Conservation (phyloP, 2,329 filamentous ascomycete species). For the Epichloe festucae region DNA sequence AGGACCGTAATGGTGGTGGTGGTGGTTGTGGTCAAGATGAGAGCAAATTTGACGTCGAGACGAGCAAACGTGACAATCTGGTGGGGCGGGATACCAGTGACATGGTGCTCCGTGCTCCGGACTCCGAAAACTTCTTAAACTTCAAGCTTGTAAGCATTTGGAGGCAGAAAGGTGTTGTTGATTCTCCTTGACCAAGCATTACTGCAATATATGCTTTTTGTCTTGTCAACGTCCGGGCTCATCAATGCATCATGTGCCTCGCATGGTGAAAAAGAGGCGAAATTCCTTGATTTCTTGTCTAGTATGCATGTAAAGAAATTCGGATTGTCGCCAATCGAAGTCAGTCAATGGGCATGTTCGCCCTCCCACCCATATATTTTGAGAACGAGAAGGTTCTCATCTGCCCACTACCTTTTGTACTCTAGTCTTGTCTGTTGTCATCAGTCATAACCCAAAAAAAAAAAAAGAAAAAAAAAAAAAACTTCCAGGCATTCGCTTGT, state of each 20-base stretch:
- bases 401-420: neutral
- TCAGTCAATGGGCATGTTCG: neutral
- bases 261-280: neutral
- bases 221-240: too few relatives aligned
- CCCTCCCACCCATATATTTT: neutral
- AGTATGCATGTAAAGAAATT: neutral
- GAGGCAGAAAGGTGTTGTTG: too few relatives aligned
- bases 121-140: too few relatives aligned
- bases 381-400: neutral
- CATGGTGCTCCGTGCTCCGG: too few relatives aligned
- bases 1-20: too few relatives aligned
- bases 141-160: too few relatives aligned
- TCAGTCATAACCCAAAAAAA: constrained; percentile 4
- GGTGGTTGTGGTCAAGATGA: too few relatives aligned
- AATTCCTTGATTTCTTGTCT: neutral
- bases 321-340: neutral
- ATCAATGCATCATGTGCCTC: neutral
- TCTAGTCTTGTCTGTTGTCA: constrained; percentile 3
- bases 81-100: too few relatives aligned
- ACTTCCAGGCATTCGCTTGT: neutral
- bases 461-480: neutral
- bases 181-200: too few relatives aligned
- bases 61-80: too few relatives aligned
- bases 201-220: neutral
- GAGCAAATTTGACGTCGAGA: too few relatives aligned